These are phyloP conservation scores for Colletotrichum neosansevieriae DNA, from an alignment of 2,329 filamentous ascomycete species.

Conservation along the genomic window DNA sequence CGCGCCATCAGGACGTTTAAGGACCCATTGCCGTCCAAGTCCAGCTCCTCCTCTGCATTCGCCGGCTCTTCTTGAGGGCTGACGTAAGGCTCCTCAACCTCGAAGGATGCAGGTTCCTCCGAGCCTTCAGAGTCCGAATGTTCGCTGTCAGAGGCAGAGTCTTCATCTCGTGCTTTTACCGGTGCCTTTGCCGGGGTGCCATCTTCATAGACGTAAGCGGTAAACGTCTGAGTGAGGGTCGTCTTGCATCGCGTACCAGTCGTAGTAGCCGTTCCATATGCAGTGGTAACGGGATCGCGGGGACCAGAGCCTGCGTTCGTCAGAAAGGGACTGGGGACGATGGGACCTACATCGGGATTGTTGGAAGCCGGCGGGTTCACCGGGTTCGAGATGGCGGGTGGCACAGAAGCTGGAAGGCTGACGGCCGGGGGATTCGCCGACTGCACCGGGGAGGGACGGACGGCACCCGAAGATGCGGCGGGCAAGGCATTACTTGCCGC, in stretches of 20 bases:
- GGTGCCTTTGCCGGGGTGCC: slow-evolving; percentile 20
- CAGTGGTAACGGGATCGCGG: slow-evolving; percentile 19
- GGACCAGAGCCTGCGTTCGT: slow-evolving; percentile 16
- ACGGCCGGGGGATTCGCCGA: slow-evolving; percentile 9
- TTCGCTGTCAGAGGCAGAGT: not conserved
- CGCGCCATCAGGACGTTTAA: slow-evolving; percentile 15
- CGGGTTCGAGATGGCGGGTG: not conserved
- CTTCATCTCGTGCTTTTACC: slow-evolving; percentile 1
- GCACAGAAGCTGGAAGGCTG: not conserved
- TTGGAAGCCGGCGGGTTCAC: slow-evolving; percentile 2
- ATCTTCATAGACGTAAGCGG: slow-evolving; percentile 36
- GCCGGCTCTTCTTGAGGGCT: slow-evolving; percentile 3
- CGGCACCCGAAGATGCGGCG: slow-evolving; percentile 2
- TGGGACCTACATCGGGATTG: slow-evolving; percentile 20
- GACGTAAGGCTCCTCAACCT: slow-evolving; percentile 11
- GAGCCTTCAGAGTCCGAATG: not conserved
- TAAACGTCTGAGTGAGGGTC: slow-evolving; percentile 40
- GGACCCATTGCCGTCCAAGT: slow-evolving; percentile 14
- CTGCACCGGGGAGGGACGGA: slow-evolving; percentile 9
- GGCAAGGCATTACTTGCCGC: slow-evolving; percentile 13
- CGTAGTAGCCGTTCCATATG: slow-evolving; percentile 26
- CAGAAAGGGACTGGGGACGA: slow-evolving; percentile 33
- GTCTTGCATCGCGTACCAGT: slow-evolving; percentile 35
- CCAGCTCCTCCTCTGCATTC: slow-evolving; percentile 8
- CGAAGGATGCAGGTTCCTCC: not conserved